Conservation (phyloP, 192 early-diverging fungal genomes). For the Entomortierella beljakovae region DNA sequence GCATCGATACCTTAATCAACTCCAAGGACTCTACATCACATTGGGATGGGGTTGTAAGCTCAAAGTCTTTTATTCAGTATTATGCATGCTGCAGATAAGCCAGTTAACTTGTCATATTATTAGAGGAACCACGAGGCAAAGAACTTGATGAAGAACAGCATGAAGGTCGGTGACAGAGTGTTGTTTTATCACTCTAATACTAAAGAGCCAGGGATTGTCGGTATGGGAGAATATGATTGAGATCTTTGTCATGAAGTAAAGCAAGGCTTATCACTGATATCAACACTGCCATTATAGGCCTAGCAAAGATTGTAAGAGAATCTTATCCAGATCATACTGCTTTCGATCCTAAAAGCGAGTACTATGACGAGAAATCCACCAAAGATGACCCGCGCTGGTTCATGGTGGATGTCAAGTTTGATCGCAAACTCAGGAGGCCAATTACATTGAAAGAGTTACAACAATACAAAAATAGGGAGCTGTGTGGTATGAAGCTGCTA, state of each 20-base stretch:
- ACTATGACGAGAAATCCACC: conserved; percentile 82
- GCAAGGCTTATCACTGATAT: not conserved
- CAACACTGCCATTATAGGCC: not conserved
- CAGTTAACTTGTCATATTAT: not conserved
- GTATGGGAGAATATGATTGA: conserved; percentile 34
- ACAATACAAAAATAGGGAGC: conserved; percentile 50
- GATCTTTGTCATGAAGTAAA: not conserved
- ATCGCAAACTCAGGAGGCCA: conserved; percentile 68
- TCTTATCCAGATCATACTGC: conserved; percentile 83
- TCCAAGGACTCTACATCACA: conserved; percentile 55
- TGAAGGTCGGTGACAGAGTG: conserved; percentile 77
- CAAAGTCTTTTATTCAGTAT: no score
- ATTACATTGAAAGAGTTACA: conserved; percentile 80
- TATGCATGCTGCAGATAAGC: no score
- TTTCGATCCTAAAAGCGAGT: conserved; percentile 77
- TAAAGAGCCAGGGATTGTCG: conserved; percentile 85
- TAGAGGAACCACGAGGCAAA: conserved; percentile 84
- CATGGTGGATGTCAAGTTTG: conserved; percentile 88
- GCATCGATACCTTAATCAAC: conserved; percentile 75
- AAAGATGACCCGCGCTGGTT: conserved; percentile 80
- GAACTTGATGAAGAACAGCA: conserved; percentile 81
- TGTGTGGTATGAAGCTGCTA: conserved; percentile 77
- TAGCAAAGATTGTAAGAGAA: conserved; percentile 64
- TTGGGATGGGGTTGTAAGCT: conserved; percentile 82
- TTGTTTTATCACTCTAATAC: conserved; percentile 93